These are phyloP conservation scores for Collybia sordida DNA, from an alignment of 768 basidiomycete genomes.

Conservation along the genomic window DNA sequence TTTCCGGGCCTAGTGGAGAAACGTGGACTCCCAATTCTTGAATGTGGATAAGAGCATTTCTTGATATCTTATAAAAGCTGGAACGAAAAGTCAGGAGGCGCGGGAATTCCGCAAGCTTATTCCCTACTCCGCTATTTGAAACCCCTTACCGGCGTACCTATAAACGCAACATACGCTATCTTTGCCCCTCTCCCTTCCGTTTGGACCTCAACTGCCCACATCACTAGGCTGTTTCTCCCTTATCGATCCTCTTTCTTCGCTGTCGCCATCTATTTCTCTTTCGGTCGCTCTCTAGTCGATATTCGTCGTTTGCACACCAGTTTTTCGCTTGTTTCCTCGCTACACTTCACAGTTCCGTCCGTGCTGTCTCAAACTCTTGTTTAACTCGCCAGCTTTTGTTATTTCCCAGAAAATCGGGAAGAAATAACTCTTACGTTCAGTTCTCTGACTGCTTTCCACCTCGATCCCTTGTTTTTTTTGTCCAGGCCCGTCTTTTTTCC, in stretches of 20 bases:
- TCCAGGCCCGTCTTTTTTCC: slow-evolving; percentile 18
- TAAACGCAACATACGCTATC: slow-evolving; percentile 5
- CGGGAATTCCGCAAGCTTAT: slow-evolving; percentile 31
- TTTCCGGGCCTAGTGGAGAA: not conserved
- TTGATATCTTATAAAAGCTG: slow-evolving; percentile 14
- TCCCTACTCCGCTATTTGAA: slow-evolving; percentile 39
- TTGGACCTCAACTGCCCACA: slow-evolving; percentile 11
- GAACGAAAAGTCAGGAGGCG: slow-evolving; percentile 23
- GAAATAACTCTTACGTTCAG: slow-evolving; percentile 10
- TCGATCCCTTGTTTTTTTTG: slow-evolving; percentile 8
- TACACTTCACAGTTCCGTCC: slow-evolving; percentile 15
- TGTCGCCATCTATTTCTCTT: slow-evolving; percentile 33
- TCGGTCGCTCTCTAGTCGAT: slow-evolving; percentile 37
- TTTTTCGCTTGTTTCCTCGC: slow-evolving; percentile 31
- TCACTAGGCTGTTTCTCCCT: slow-evolving; percentile 8
- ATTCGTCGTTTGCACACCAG: slow-evolving; percentile 35
- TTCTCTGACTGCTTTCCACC: slow-evolving; percentile 4
- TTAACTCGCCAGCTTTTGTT: slow-evolving; percentile 15
- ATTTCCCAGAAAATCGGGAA: slow-evolving; percentile 13
- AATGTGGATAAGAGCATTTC: slow-evolving; percentile 5
- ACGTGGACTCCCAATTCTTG: not conserved
- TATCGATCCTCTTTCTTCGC: slow-evolving; percentile 17
- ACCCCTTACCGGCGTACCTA: slow-evolving; percentile 15
- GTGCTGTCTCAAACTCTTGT: slow-evolving; percentile 18
- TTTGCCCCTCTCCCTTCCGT: slow-evolving; percentile 11